Base-by-base conservation (phyloP, 768 basidiomycete species). In the Lactifluus subvellereus region DNA sequence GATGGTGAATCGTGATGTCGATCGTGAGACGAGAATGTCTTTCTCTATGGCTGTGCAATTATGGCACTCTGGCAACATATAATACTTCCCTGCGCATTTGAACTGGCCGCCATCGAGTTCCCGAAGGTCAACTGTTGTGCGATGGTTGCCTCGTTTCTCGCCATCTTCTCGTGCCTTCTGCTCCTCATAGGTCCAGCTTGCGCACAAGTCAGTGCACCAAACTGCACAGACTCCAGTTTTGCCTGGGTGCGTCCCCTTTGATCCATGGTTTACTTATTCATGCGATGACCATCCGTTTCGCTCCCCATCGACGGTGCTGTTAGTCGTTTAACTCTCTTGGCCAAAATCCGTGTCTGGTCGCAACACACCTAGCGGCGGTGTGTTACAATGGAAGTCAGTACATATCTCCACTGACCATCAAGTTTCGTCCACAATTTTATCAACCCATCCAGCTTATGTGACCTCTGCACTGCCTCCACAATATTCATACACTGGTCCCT, bases 211-310 rank as follows among this genome's bases (percentile, higher is more conserved):
- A n/a, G 3, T 33, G 63, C 63, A 4, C 48, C 63, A 1, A 30
- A 52, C 33, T 65, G 63, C 50, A 20, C 54, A 18, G 22, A 38
- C 18, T 10, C 43, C 22, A 10, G 2, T 10, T 56, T 35, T 16
- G 4, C 38, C 32, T 67, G 66, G 66, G 66, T 67, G 42, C n/a
- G 66, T 61, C 6, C 14, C n/a, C 16, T 32, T 33, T 40, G 22
- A 3, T 20, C 20, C 5, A 5, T 27, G 11, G 16, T 43, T 43
- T 18, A 9, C 40, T 42, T 13, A 16, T 54, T 40, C 11, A 6
- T 49, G 18, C n/a, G 6, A 48, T 59, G 13, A 57, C 30, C 3
- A 14, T 18, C 18, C 2, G 2, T 13, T 54, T 18, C n/a, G 10
- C 35, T 2, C 16, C 40, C 4, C 16, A 27, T 18, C 35, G 4